Conservation (phyloP, 2,329 filamentous ascomycete genomes). For the Fusarium pseudoanthophilum region DNA sequence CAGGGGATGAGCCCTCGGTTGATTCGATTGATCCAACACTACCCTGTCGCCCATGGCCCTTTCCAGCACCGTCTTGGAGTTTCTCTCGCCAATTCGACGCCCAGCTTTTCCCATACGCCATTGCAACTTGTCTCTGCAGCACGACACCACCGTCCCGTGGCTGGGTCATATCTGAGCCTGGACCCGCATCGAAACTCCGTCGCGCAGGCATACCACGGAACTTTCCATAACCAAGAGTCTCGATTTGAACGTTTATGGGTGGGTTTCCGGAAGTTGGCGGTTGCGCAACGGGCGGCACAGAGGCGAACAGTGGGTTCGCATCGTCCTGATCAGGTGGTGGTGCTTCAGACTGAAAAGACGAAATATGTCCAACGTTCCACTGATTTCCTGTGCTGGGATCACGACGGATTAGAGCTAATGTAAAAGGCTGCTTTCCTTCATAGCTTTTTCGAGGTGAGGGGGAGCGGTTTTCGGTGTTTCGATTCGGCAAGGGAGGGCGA, state of each 20-base stretch:
- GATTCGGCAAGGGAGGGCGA: neutral
- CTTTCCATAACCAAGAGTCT: conserved; percentile 67
- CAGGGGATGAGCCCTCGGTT: conserved; percentile 45
- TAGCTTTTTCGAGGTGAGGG: conserved; percentile 53
- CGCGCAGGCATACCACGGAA: conserved; percentile 62
- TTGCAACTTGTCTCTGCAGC: conserved; percentile 66
- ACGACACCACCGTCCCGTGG: conserved; percentile 44
- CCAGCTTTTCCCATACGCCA: conserved; percentile 66
- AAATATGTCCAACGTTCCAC: conserved; percentile 79
- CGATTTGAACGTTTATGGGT: conserved; percentile 63
- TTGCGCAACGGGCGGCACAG: conserved; percentile 38
- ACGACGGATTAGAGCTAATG: conserved; percentile 75
- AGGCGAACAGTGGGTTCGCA: conserved; percentile 38
- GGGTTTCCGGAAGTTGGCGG: conserved; percentile 44
- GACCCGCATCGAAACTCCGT: conserved; percentile 49
- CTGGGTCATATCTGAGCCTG: conserved; percentile 22
- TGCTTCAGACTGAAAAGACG: conserved; percentile 61
- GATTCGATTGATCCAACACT: conserved; percentile 49
- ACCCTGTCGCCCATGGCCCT: conserved; percentile 45
- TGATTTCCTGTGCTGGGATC: conserved; percentile 75
- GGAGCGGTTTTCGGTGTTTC: conserved; percentile 40
- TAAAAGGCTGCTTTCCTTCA: conserved; percentile 57
- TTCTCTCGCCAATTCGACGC: conserved; percentile 58
- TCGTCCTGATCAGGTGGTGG: conserved; percentile 40
- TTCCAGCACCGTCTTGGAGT: conserved; percentile 34